Evolutionary conservation across 2,329 filamentous ascomycete genomes (phyloP).

Genomic region (Colletotrichum magnum): DNA sequence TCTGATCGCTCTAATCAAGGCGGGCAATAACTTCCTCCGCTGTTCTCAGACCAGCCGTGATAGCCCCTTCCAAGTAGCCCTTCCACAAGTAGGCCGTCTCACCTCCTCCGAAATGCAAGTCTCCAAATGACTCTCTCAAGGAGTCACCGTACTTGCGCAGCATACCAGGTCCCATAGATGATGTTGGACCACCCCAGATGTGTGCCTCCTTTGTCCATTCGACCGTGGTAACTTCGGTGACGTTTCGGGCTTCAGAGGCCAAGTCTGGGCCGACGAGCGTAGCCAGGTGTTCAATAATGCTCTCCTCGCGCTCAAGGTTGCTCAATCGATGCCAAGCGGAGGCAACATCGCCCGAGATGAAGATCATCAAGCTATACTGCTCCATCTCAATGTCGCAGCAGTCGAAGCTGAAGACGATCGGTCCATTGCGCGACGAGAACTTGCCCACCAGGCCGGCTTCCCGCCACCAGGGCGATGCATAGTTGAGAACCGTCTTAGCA

Average conservation of each 20-base stretch:
- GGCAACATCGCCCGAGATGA: slow-evolving; percentile 51
- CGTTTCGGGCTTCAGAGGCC: slow-evolving; percentile 28
- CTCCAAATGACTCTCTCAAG: slow-evolving; percentile 49
- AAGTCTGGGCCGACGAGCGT: slow-evolving; percentile 37
- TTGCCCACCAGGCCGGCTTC: slow-evolving; percentile 56
- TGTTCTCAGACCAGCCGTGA: slow-evolving; percentile 41
- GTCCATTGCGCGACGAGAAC: slow-evolving; percentile 51
- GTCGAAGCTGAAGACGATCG: slow-evolving; percentile 48
- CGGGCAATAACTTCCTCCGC: slow-evolving; percentile 12
- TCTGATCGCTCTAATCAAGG: neutral
- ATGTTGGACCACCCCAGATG: slow-evolving; percentile 40
- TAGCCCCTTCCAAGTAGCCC: slow-evolving; percentile 47
- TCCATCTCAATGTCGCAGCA: slow-evolving; percentile 42
- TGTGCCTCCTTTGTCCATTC: slow-evolving; percentile 43
- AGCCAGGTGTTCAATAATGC: slow-evolving; percentile 42
- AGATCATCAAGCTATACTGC: slow-evolving; percentile 49
- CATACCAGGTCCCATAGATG: slow-evolving; percentile 30
- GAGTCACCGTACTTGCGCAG: slow-evolving; percentile 23
- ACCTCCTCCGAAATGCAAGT: slow-evolving; percentile 46
- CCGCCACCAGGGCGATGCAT: slow-evolving; percentile 62
- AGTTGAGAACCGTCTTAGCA: slow-evolving; percentile 57
- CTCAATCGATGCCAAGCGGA: slow-evolving; percentile 45
- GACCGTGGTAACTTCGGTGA: slow-evolving; percentile 35
- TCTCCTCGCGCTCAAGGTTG: slow-evolving; percentile 26
- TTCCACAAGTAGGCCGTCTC: slow-evolving; percentile 46